phyloP scores from a whole-genome alignment of 805 yeast genomes.

The Starmerella cellae region DNA sequence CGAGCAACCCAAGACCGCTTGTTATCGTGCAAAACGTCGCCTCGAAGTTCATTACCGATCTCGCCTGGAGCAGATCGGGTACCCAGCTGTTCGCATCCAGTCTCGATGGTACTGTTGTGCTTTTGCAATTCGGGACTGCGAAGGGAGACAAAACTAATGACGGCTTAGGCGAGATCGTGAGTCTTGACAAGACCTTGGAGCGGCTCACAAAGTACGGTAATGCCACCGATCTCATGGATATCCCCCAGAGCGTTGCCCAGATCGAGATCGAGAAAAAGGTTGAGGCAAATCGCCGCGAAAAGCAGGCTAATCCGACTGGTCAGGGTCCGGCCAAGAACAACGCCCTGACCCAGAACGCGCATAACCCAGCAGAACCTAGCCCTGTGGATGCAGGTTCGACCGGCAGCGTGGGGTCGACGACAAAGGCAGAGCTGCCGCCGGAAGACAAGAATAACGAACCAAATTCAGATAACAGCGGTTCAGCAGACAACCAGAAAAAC shows the following conservation, averaged over 20 bases:
- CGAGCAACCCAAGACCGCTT: conserved; percentile 60
- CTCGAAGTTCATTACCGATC: conserved; percentile 68
- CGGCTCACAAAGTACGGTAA: conserved; percentile 77
- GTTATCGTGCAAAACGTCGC: conserved; percentile 67
- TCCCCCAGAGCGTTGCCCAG: conserved; percentile 80
- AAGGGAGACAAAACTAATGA: conserved; percentile 18
- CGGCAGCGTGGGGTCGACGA: too few species aligned
- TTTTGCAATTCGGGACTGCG: conserved; percentile 44
- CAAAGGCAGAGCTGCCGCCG: background rate
- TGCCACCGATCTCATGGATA: conserved; percentile 67
- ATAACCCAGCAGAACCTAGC: background rate
- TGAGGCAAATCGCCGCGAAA: background rate
- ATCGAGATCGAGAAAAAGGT: conserved; percentile 36
- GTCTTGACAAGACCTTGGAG: conserved; percentile 51
- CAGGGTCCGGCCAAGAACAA: too few species aligned
- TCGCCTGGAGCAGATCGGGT: conserved; percentile 83
- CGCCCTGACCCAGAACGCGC: background rate
- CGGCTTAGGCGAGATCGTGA: conserved; percentile 34
- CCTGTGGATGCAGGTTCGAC: too few species aligned
- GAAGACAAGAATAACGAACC: background rate
- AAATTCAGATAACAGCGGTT: background rate
- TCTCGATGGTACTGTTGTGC: conserved; percentile 69
- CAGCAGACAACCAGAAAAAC: background rate
- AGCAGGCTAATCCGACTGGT: background rate
- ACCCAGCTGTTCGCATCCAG: conserved; percentile 59